Base-by-base conservation (phyloP, 306 rosid genomes). In the Ammopiptanthus mongolicus region DNA sequence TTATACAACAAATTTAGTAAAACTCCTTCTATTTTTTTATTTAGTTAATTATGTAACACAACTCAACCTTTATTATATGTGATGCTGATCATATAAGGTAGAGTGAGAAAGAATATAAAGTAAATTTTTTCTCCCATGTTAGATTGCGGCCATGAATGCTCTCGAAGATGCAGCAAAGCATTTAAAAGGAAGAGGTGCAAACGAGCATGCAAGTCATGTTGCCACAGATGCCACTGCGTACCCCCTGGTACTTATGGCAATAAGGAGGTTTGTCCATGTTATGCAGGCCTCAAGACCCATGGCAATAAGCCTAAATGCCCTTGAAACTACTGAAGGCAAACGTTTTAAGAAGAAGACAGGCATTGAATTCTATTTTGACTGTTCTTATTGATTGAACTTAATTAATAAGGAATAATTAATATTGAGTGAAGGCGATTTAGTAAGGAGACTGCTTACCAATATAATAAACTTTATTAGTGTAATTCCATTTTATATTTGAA, bases 231-330 rank as follows among this genome's bases (percentile, higher is more conserved):
- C 73, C 84, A 84, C 58, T 88, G 93, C 5, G 93, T 88, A 2
- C 93, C 93, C 6, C 88, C 93, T 0, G 93, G 93, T 3, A 84
- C 88, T 23, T 84, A 79, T 37, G 93, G 90, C 73, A 75, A 86
- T 47, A 86, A 66, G 69, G 60, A 77, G 7, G 29, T 25, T 13
- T 88, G 93, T 58, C 93, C 93, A 33, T 88, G 93, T 41, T 88
- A 88, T 63, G 93, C 93, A 46, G 65, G 76, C 70, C 90, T 88
- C 80, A 82, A 52, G 68, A 88, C 93, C 44, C 93, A 74, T 23
- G 88, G 83, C 29, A 77, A 86, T 69, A 84, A 42, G 70, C 87
- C 78, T 79, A 88, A 88, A 73, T 88, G 93, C 88, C 93, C 93
- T 44, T 88, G 74, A 83, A 59, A 28, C 41, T 41, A 71, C 5